Percentiles rank a stretch among this genome's conserved stretches.
These are phyloP conservation scores for Cyphellophora attinorum DNA, from an alignment of 2,329 filamentous ascomycete species.

Conservation along the genomic window DNA sequence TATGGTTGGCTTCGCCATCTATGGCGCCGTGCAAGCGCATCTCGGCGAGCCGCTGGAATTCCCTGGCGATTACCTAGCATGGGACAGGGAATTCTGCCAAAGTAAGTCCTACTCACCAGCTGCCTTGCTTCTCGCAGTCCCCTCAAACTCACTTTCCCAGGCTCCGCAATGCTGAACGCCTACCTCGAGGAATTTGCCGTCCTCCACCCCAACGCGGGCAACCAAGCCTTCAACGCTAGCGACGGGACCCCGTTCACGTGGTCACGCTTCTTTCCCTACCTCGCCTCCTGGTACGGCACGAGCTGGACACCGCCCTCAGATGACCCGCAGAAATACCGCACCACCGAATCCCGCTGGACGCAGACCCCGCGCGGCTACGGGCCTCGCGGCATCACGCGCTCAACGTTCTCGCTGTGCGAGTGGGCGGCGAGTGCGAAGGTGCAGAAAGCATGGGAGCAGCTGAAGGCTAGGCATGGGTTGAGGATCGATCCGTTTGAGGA, in stretches of 20 bases:
- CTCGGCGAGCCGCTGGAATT: conserved; percentile 32
- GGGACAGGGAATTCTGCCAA: conserved; percentile 25
- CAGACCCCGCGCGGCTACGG: conserved; percentile 20
- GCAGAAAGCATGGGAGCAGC: conserved; percentile 34
- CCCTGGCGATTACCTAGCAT: conserved; percentile 33
- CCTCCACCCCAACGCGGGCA: conserved; percentile 27
- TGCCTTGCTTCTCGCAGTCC: too few relatives aligned
- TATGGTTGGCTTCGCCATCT: conserved; percentile 37
- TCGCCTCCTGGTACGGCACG: conserved; percentile 35
- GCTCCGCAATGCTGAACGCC: conserved; percentile 36
- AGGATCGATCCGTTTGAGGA: conserved; percentile 13
- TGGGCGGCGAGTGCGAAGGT: conserved; percentile 38
- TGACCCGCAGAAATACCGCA: conserved; percentile 11
- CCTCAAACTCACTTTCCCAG: too few relatives aligned
- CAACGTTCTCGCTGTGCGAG: conserved; percentile 31
- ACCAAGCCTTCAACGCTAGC: conserved; percentile 40
- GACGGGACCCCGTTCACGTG: conserved; percentile 38
- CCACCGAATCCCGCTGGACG: conserved; percentile 12
- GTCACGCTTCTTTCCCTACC: conserved; percentile 37
- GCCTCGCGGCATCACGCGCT: conserved; percentile 27
- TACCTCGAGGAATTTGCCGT: conserved; percentile 42
- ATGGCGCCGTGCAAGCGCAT: conserved; percentile 36
- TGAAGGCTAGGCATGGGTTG: conserved; percentile 32
- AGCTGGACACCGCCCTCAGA: conserved; percentile 24
- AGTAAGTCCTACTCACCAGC: too few relatives aligned